These are phyloP conservation scores for Ramaria sp. DNA, from an alignment of 768 basidiomycete genomes.

Conservation along the genomic window DNA sequence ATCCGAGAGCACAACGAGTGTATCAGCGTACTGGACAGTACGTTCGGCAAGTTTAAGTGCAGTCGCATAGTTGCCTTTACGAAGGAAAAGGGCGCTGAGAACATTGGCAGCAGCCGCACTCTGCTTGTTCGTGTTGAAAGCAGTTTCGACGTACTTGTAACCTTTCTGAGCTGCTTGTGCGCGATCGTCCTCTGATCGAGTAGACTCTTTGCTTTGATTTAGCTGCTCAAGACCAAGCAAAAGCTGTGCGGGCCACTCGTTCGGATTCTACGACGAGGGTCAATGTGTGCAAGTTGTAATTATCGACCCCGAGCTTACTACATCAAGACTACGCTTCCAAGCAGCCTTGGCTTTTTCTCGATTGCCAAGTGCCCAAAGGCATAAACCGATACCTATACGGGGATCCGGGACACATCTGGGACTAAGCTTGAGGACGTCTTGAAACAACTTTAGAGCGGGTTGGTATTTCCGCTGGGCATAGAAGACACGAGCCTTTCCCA, in stretches of 20 bases:
- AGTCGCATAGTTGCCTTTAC: slow-evolving; percentile 54
- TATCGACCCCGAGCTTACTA: slow-evolving; percentile 39
- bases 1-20: slow-evolving; percentile 72
- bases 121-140: slow-evolving; percentile 69
- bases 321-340: slow-evolving; percentile 82
- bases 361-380: slow-evolving; percentile 84
- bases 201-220: slow-evolving; percentile 71
- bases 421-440: slow-evolving; percentile 66
- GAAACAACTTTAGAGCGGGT: slow-evolving; percentile 76
- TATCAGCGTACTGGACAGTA: slow-evolving; percentile 90
- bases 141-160: slow-evolving; percentile 59
- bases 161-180: slow-evolving; percentile 49
- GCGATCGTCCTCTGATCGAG: slow-evolving; percentile 52
- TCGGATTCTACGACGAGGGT: slow-evolving; percentile 45
- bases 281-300: not conserved
- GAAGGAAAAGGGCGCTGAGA: slow-evolving; percentile 67
- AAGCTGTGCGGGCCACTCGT: slow-evolving; percentile 68
- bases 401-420: slow-evolving; percentile 85
- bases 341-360: slow-evolving; percentile 74
- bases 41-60: slow-evolving; percentile 91
- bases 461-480: slow-evolving; percentile 70
- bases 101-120: slow-evolving; percentile 77
- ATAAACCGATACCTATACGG: slow-evolving; percentile 89
- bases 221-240: slow-evolving; percentile 80
- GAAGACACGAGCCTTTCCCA: slow-evolving; percentile 84